Percentiles rank a stretch among this genome's conserved stretches.
phyloP scores from a whole-genome alignment of 2,329 filamentous ascomycete genomes.

The Blastomyces parvus region DNA sequence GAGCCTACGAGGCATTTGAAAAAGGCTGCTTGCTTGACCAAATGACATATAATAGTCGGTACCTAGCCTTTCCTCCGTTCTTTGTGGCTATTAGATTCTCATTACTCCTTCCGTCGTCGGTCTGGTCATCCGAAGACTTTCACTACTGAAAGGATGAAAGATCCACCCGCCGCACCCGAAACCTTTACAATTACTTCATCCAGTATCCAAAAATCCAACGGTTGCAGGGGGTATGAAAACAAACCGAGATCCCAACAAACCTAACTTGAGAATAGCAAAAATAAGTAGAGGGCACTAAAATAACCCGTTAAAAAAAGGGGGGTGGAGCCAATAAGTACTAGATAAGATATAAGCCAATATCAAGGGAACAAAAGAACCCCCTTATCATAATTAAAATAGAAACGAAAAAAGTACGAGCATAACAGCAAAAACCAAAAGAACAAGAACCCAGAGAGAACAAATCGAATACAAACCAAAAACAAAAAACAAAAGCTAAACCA shows the following conservation, averaged over 20 bases:
- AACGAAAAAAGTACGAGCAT: background rate
- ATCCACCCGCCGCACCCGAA: background rate
- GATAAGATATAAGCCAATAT: background rate
- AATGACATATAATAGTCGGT: background rate
- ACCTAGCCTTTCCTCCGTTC: background rate
- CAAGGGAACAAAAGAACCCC: background rate
- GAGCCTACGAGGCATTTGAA: no score
- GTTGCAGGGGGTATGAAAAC: background rate
- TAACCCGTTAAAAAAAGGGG: background rate
- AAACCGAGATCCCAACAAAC: background rate
- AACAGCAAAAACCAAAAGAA: background rate
- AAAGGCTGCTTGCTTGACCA: no score
- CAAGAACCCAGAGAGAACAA: background rate
- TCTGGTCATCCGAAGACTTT: no score
- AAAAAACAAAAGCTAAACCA: background rate
- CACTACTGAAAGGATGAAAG: no score
- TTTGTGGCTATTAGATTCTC: background rate
- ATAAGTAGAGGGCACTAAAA: background rate
- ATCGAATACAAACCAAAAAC: background rate
- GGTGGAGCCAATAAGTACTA: background rate
- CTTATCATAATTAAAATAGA: background rate
- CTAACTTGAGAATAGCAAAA: background rate
- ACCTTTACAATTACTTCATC: background rate
- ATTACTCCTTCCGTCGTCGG: background rate
- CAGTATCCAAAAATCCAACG: background rate